These are phyloP conservation scores for Vaccinium myrtillus DNA, from an alignment of 148 eudicot genomes.

Conservation along the genomic window DNA sequence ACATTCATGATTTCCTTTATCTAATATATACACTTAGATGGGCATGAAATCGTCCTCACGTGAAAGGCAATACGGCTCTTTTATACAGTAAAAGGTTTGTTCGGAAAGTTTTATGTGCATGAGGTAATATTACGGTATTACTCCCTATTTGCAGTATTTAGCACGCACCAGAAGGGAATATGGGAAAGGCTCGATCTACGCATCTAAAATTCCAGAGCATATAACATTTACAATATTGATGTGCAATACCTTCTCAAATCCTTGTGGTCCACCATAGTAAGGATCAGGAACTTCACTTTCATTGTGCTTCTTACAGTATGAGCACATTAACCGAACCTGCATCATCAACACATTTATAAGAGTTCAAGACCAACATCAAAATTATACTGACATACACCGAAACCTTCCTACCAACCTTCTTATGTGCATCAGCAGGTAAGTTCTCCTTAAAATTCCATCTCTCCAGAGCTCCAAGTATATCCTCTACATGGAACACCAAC, in stretches of 20 bases:
- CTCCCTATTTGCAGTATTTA: not conserved
- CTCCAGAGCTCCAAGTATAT: constrained; percentile 70
- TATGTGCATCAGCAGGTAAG: constrained; percentile 67
- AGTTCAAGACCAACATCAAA: constrained; percentile 12
- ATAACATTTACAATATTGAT: not conserved
- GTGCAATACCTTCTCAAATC: constrained; percentile 84
- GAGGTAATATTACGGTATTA: not conserved
- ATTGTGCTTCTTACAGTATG: constrained; percentile 82
- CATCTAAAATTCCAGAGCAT: not conserved
- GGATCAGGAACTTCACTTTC: constrained; percentile 96
- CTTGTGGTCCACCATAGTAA: constrained; percentile 88
- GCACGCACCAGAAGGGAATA: not conserved
- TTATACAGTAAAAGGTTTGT: not conserved
- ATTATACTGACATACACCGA: not conserved
- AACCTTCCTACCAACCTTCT: constrained; percentile 50
- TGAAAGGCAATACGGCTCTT: not conserved
- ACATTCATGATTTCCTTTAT: not conserved
- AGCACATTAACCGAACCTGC: constrained; percentile 89
- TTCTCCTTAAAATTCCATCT: constrained; percentile 66
- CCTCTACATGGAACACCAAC: constrained; percentile 43
- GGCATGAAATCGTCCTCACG: not conserved
- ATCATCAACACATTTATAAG: constrained; percentile 11
- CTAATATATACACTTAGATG: not conserved
- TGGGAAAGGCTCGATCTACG: not conserved
- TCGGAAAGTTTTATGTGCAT: not conserved